Evolutionary conservation across 1,284 basidiomycete genomes (phyloP).

Genomic region (Vanrija pseudolonga): DNA sequence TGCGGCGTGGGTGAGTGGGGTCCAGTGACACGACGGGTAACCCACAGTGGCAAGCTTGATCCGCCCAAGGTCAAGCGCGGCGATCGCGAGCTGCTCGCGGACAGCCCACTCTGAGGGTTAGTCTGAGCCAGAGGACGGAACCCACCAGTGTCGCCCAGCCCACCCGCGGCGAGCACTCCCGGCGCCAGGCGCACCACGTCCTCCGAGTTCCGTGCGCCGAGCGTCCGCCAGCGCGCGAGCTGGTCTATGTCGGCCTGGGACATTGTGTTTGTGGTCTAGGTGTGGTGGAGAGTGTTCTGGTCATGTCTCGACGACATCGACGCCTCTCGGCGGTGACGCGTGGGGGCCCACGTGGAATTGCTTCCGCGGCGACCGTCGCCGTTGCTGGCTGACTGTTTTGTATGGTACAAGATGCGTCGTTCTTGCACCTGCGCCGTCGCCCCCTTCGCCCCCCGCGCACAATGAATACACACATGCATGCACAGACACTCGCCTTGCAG

Average conservation of each 20-base stretch:
- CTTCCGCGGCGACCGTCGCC: too few relatives aligned
- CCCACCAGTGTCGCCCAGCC: constrained; percentile 38
- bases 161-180: constrained; percentile 53
- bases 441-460: too few relatives aligned
- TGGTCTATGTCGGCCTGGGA: constrained; percentile 57
- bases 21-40: constrained; percentile 17
- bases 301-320: not conserved
- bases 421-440: too few relatives aligned
- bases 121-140: not conserved
- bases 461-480: too few relatives aligned
- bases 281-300: not conserved
- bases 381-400: too few relatives aligned
- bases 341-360: too few relatives aligned
- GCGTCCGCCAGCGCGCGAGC: constrained; percentile 65
- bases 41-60: constrained; percentile 77
- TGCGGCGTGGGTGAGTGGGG: constrained; percentile 42
- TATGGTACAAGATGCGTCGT: too few relatives aligned
- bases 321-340: not conserved
- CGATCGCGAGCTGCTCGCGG: constrained; percentile 81
- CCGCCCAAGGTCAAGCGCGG: constrained; percentile 77
- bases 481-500: too few relatives aligned
- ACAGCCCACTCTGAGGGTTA: constrained; percentile 68
- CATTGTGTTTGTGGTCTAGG: constrained; percentile 3
- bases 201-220: constrained; percentile 65
- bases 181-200: constrained; percentile 65